These are phyloP conservation scores for Lithospermum erythrorhizon DNA, from an alignment of 257 asterid species.

Conservation along the genomic window DNA sequence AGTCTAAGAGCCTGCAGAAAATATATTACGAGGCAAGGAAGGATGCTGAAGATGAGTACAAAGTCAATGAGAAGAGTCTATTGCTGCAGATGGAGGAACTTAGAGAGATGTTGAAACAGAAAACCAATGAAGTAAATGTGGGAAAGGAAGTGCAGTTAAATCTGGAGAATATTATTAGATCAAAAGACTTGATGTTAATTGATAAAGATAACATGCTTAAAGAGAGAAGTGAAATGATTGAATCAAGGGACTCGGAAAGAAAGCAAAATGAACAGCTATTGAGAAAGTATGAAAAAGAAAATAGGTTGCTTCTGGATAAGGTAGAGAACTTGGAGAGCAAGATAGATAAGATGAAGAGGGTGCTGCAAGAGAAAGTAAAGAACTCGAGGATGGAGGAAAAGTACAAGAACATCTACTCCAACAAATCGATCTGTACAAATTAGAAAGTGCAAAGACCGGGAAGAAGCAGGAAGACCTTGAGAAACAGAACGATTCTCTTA, in stretches of 20 bases:
- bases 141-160: conserved; percentile 21
- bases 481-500: conserved; percentile 43
- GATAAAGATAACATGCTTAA: conserved; percentile 23
- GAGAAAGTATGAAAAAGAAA: conserved; percentile 35
- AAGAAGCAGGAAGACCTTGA: conserved; percentile 39
- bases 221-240: conserved; percentile 34
- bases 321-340: conserved; percentile 21
- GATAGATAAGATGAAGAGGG: conserved; percentile 36
- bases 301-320: conserved; percentile 29
- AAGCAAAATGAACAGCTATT: conserved; percentile 33
- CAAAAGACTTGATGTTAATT: conserved; percentile 24
- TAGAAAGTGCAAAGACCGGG: conserved; percentile 32
- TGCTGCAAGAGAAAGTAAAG: conserved; percentile 29
- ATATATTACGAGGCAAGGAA: conserved; percentile 50
- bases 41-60: conserved; percentile 56
- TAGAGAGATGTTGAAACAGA: conserved; percentile 42
- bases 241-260: conserved; percentile 38
- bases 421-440: conserved; percentile 25
- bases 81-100: conserved; percentile 44
- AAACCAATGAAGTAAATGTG: conserved; percentile 30
- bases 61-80: conserved; percentile 48
- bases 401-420: conserved; percentile 37
- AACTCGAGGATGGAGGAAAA: conserved; percentile 39
- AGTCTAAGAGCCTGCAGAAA: conserved; percentile 37
- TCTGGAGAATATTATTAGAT: conserved; percentile 26